A percentile compares a stretch with the other conserved stretches of the same genome.
phyloP scores from a whole-genome alignment of 2,329 filamentous ascomycete genomes.

The Exophiala alcalophila region DNA sequence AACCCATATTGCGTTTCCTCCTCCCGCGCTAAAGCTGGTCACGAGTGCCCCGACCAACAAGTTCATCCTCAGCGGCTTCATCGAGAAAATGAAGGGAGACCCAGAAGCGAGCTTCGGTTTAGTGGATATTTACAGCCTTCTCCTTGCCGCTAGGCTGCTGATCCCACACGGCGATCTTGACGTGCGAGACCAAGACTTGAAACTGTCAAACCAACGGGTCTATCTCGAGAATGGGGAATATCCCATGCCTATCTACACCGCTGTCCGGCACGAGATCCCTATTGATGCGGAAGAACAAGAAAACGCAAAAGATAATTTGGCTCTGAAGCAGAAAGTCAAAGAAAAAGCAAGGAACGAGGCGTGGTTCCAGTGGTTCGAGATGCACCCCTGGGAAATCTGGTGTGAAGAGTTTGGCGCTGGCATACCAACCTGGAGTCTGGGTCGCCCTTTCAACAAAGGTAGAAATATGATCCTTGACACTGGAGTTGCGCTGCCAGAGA shows the following conservation, averaged over 20 bases:
- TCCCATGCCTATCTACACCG: constrained; percentile 91
- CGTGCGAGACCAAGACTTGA: constrained; percentile 75
- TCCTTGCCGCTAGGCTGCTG: constrained; percentile 78
- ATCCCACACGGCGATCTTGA: constrained; percentile 81
- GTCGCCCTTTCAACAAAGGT: constrained; percentile 75
- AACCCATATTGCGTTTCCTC: constrained; percentile 90
- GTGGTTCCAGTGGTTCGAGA: constrained; percentile 98
- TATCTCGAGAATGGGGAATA: constrained; percentile 75
- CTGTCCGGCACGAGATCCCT: constrained; percentile 92
- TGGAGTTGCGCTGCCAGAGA: constrained; percentile 73
- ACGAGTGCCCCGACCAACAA: constrained; percentile 92
- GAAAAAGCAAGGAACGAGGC: constrained; percentile 59
- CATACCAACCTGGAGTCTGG: constrained; percentile 92
- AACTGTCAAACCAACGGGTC: constrained; percentile 79
- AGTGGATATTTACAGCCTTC: constrained; percentile 86
- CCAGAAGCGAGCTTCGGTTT: constrained; percentile 78
- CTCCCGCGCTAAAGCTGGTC: constrained; percentile 73
- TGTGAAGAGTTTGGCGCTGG: constrained; percentile 89
- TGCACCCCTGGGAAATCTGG: constrained; percentile 91
- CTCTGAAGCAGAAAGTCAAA: constrained; percentile 39
- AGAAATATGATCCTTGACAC: constrained; percentile 61
- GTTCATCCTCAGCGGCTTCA: constrained; percentile 77
- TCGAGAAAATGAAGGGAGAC: constrained; percentile 87
- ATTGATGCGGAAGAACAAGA: constrained; percentile 49
- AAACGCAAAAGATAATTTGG: constrained; percentile 33